A percentile compares a stretch with the other conserved stretches of the same genome.
These are phyloP conservation scores for Lepidium didymum DNA, from an alignment of 345 rosid genomes.

Conservation along the genomic window DNA sequence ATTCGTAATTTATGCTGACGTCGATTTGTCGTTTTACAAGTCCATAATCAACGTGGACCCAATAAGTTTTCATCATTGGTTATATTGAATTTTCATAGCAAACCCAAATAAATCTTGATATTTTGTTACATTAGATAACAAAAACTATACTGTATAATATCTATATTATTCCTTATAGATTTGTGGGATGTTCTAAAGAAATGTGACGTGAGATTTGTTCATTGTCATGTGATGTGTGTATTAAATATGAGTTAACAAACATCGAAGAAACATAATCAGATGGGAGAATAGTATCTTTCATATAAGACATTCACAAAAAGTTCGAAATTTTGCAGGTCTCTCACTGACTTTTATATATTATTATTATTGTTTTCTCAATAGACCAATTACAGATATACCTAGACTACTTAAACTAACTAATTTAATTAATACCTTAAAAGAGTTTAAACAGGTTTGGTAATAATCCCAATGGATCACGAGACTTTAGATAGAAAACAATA, in stretches of 20 bases:
- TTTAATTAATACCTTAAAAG: not conserved
- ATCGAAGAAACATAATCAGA: slow-evolving; percentile 4
- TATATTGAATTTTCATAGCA: not conserved
- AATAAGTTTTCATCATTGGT: not conserved
- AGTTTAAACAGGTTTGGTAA: not conserved
- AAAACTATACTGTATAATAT: not conserved
- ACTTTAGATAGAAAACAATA: not conserved
- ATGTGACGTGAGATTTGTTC: slow-evolving; percentile 10
- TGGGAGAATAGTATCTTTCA: slow-evolving; percentile 53
- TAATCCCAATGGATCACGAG: slow-evolving; percentile 17
- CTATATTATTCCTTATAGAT: not conserved
- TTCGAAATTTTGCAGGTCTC: slow-evolving; percentile 29
- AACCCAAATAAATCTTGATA: not conserved
- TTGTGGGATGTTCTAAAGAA: not conserved
- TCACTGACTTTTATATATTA: slow-evolving; percentile 29
- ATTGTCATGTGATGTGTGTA: slow-evolving; percentile 21
- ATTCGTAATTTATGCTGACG: slow-evolving; percentile 13
- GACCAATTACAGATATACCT: not conserved
- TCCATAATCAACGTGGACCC: slow-evolving; percentile 24
- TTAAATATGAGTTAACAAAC: not conserved
- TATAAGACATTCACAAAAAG: slow-evolving; percentile 46
- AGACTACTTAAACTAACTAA: not conserved
- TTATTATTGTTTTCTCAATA: not conserved
- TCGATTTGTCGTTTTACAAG: slow-evolving; percentile 8
- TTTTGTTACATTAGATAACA: slow-evolving; percentile 11